Evolutionary conservation across 805 yeast species (phyloP).

Genomic region (Yamadazyma olivae): DNA sequence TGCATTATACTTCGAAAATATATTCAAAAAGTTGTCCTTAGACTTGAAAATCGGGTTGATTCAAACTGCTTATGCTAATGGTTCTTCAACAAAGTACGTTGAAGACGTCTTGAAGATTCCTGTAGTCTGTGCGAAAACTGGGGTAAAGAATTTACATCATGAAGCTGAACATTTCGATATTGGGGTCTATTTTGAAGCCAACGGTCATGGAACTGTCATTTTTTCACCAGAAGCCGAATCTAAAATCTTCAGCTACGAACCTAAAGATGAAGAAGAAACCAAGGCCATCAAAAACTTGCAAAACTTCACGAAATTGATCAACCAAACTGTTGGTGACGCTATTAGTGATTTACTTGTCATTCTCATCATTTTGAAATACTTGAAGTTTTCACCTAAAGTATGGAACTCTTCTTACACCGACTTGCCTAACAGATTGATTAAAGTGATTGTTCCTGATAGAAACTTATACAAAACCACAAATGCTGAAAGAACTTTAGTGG

Average conservation of each 20-base stretch:
- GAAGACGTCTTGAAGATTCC: constrained; percentile 62
- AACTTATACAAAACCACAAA: constrained; percentile 76
- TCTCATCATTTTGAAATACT: constrained; percentile 55
- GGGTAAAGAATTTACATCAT: constrained; percentile 95
- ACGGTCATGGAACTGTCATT: constrained; percentile 97
- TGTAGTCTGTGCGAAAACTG: constrained; percentile 88
- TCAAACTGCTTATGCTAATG: constrained; percentile 98
- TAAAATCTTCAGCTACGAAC: constrained; percentile 28
- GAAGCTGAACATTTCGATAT: constrained; percentile 82
- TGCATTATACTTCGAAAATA: constrained; percentile 61
- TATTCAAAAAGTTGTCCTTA: constrained; percentile 47
- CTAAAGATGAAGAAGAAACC: constrained; percentile 41
- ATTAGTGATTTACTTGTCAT: constrained; percentile 87
- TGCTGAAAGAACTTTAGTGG: constrained; percentile 79
- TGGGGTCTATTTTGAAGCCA: constrained; percentile 96
- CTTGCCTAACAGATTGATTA: constrained; percentile 80
- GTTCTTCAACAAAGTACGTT: constrained; percentile 77
- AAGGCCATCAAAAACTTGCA: constrained; percentile 53
- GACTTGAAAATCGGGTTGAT: constrained; percentile 68
- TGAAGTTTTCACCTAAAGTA: constrained; percentile 55
- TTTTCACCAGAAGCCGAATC: constrained; percentile 56
- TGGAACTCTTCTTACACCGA: constrained; percentile 83
- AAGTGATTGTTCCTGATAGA: constrained; percentile 82
- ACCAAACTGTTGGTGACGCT: constrained; percentile 98
- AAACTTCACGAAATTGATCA: constrained; percentile 68